Evolutionary conservation across 306 rosid genomes (phyloP), one percentile per base, ranked within the genome.

Genomic region (Quercus ilex): DNA sequence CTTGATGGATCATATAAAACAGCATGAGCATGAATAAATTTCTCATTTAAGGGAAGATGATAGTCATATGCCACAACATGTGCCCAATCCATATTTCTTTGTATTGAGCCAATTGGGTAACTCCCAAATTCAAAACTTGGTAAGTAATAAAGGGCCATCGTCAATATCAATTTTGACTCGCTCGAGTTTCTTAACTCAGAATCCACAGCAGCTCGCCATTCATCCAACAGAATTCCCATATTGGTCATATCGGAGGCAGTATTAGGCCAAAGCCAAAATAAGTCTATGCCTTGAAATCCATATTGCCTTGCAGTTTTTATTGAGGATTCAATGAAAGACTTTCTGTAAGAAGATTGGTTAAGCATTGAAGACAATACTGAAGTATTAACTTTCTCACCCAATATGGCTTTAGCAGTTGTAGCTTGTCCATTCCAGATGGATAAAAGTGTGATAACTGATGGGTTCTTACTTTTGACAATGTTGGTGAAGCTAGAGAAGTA

Each of bases 41-140:
- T 84, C 38, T 74, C 55, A 59, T 49, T 28, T 31, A 5, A 12
- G 23, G 87, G 84, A 35, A 75, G 6, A 72, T 65, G 74, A 64
- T 84, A 84, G 69, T 79, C 76, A 58, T 76, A 84, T 1, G 81
- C 69, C 11, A 31, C 17, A 33, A 84, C 73, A 64, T 72, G 84
- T 25, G 59, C 81, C 84, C 87, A 84, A n/a, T 80, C 78, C 23
- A 84, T 79, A 59, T 71, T 79, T 46, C 5, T 79, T 71, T 62
- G 73, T 60, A 90, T 83, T 21, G 89, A 83, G 8, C 79, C 86
- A 35, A 90, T 81, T 0, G 92, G 88, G 46, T 79, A 86, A 46
- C 5, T 77, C 49, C 51, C 8, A n/a, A 38, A 65, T 81, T 33
- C 64, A 55, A 76, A 63, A 31, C 53, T 51, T 26, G 82, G 90